Percentiles rank a stretch among this genome's conserved stretches.
These are phyloP conservation scores for Pestalotiopsis sp. DNA, from an alignment of 2,329 filamentous ascomycete genomes.

Conservation along the genomic window DNA sequence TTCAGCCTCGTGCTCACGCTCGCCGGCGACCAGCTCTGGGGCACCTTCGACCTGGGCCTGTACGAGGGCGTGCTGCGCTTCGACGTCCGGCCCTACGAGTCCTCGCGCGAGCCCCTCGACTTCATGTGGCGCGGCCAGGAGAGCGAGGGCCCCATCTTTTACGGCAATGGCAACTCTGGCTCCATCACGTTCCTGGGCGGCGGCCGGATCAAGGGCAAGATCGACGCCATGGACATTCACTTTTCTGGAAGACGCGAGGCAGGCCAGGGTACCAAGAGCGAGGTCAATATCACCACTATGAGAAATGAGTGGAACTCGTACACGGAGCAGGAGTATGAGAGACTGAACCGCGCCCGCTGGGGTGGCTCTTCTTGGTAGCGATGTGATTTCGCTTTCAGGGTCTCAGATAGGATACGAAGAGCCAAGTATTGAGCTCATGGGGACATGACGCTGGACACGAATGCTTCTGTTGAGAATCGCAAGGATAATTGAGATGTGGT, in stretches of 20 bases:
- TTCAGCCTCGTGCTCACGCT: constrained; percentile 41
- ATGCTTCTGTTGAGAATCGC: no score
- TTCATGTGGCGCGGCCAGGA: constrained; percentile 42
- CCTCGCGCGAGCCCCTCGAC: constrained; percentile 27
- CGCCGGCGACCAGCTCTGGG: constrained; percentile 45
- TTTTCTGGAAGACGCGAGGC: constrained; percentile 29
- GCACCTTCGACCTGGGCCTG: constrained; percentile 44
- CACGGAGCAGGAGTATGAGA: constrained; percentile 30
- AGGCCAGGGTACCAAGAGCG: constrained; percentile 33
- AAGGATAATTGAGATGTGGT: no score
- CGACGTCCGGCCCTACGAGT: constrained; percentile 33
- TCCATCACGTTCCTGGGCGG: constrained; percentile 40
- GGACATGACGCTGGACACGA: no score
- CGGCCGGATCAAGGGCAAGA: constrained; percentile 35
- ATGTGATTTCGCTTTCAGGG: no score
- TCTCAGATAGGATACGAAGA: no score
- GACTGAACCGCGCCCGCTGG: constrained; percentile 23
- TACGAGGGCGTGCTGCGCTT: constrained; percentile 46
- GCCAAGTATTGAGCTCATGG: no score
- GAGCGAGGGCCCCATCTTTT: constrained; percentile 27
- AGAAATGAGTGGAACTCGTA: constrained; percentile 32
- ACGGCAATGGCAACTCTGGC: constrained; percentile 30
- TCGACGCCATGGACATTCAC: constrained; percentile 28
- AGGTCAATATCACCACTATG: constrained; percentile 27
- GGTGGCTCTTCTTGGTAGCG: background rate